Evolutionary conservation across 306 rosid species (phyloP), one percentile per base, ranked within the genome.

Genomic region (Vigna angularis): DNA sequence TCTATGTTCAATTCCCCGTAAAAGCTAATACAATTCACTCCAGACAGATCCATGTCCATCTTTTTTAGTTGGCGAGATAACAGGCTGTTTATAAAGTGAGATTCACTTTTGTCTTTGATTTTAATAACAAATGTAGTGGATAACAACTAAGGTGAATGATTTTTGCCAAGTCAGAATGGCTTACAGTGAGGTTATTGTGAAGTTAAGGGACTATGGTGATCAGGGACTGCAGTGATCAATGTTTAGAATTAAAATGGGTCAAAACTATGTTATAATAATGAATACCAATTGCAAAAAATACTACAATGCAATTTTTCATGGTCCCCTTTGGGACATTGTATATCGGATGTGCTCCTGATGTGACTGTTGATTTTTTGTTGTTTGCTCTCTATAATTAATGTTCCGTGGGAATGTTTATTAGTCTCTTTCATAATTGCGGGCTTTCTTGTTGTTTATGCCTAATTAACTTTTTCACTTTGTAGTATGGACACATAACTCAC

Each of bases 401-500:
- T 28, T 55, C 5, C 38, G 2, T 59, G 9, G 17, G 52, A 9
- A 13, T 42, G 28, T 67, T 28, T 44, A 3, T 69, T 40, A 40
- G 9, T 50, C 9, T 5, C 32, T 28, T 17, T 66, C 17, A 17
- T n/a, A 62, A 8, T 18, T 79, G 7, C 7, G 55, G 40, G 28
- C 22, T 5, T 69, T 16, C 81, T 51, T 61, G 50, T 28, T 73
- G 32, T 66, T 79, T 28, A 16, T 63, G 73, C 34, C 9, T 55
- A 64, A 55, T 9, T 26, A 26, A 26, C 22, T 3, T 51, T 48
- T 73, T 79, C 55, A 20, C 28, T 44, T 58, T 32, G 75, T 87
- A 96, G 99, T 96, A 91, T 84, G 99, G 98, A 64, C 97, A 87
- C 79, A 89, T 96, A 70, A 87, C 94, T 4, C 96, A 96, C 73